Evolutionary conservation across 2,329 filamentous ascomycete species (phyloP).

Genomic region (Emergomyces orientalis): DNA sequence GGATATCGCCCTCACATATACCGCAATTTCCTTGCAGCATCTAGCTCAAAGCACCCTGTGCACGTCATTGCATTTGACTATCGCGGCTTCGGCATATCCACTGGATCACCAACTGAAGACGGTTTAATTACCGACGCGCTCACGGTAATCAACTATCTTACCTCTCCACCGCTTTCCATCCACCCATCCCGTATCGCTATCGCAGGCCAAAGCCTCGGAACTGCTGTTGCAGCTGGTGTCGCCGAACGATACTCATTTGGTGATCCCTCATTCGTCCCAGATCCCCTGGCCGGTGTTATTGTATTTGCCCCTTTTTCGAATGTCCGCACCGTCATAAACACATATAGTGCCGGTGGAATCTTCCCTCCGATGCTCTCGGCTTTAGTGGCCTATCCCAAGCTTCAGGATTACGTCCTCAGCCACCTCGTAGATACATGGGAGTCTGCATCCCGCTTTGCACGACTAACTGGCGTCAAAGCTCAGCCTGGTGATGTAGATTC

Average conservation of each 20-base stretch:
- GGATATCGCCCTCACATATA: constrained; percentile 67
- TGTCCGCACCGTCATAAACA: constrained; percentile 61
- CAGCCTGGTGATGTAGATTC: constrained; percentile 38
- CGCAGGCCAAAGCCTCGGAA: constrained; percentile 80
- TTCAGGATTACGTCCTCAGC: constrained; percentile 52
- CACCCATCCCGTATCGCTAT: constrained; percentile 65
- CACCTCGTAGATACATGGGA: constrained; percentile 75
- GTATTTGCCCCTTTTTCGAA: constrained; percentile 72
- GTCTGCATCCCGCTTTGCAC: constrained; percentile 54
- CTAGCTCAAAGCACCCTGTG: constrained; percentile 50
- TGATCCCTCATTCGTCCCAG: constrained; percentile 32
- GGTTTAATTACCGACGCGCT: constrained; percentile 74
- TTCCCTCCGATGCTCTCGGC: constrained; percentile 68
- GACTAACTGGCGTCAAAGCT: constrained; percentile 27
- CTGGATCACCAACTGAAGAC: constrained; percentile 67
- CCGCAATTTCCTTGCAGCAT: constrained; percentile 63
- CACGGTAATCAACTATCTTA: constrained; percentile 58
- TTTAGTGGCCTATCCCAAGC: constrained; percentile 54
- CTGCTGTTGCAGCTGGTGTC: constrained; percentile 67
- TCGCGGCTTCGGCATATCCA: constrained; percentile 74
- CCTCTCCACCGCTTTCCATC: constrained; percentile 51
- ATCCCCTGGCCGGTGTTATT: constrained; percentile 69
- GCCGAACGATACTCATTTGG: constrained; percentile 58
- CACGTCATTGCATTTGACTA: constrained; percentile 89
- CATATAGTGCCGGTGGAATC: constrained; percentile 68